These are phyloP conservation scores for Mastigamoeba balamuthi DNA, from an alignment of 78 protist species.

Conservation along the genomic window DNA sequence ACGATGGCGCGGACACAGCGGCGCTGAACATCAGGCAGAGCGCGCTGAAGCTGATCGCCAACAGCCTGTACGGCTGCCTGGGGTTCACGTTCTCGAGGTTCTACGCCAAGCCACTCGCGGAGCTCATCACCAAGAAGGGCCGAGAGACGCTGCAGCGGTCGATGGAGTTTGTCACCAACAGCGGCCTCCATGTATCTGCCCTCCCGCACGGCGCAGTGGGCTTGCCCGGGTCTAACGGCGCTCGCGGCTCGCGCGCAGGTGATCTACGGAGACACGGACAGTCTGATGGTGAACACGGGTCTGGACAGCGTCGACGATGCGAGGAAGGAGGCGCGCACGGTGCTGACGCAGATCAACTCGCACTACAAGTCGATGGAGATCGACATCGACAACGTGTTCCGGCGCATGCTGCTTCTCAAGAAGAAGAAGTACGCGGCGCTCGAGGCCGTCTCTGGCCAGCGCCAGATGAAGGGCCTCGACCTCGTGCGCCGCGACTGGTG, in stretches of 20 bases:
- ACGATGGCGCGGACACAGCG: too few species aligned
- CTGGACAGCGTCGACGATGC: slow-evolving; percentile 50
- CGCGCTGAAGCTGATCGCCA: slow-evolving; percentile 81
- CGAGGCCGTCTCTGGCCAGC: slow-evolving; percentile 6
- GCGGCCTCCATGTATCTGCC: neutral
- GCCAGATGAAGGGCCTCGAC: slow-evolving; percentile 92
- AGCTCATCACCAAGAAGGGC: slow-evolving; percentile 85
- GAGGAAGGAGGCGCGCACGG: slow-evolving; percentile 35
- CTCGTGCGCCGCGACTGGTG: slow-evolving; percentile 98
- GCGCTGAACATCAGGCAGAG: slow-evolving; percentile 61
- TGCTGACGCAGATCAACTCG: slow-evolving; percentile 76
- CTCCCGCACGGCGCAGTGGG: neutral
- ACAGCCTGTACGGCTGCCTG: slow-evolving; percentile 97
- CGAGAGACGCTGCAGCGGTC: slow-evolving; percentile 76
- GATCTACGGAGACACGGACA: slow-evolving; percentile 99
- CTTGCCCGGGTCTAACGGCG: neutral
- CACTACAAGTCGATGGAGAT: slow-evolving; percentile 71
- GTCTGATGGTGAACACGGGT: slow-evolving; percentile 88
- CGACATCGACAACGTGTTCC: slow-evolving; percentile 91
- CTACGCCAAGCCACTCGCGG: slow-evolving; percentile 92
- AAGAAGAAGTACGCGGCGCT: slow-evolving; percentile 98
- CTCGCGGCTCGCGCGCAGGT: slow-evolving; percentile 68
- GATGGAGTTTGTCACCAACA: slow-evolving; percentile 14
- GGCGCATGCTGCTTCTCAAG: slow-evolving; percentile 77
- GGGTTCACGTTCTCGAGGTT: slow-evolving; percentile 92